Base-by-base conservation (phyloP, 2,329 filamentous ascomycete species). In the Neonectria punicea region DNA sequence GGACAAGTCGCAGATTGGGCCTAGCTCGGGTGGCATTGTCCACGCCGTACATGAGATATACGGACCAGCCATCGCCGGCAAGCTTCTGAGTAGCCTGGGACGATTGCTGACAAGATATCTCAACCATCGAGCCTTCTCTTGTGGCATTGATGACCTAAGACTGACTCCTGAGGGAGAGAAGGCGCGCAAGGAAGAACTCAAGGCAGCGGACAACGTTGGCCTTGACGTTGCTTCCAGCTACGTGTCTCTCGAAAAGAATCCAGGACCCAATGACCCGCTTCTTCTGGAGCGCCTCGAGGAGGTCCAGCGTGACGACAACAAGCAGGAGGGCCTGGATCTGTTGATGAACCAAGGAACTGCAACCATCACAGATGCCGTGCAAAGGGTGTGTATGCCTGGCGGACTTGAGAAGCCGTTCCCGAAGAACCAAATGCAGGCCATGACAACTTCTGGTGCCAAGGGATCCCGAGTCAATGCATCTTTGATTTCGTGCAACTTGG, bases 371-470 rank as follows among this genome's bases (percentile, higher is more conserved):
- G 90, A 92, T 16, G 87, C 85, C 1, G 90, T 98, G 49, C 97
- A 94, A 10, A 85, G 85, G 51, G 87, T 88, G 2, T 97, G 94
- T 79, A 86, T 99, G 70, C 96, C 96, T 0, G 81, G 83, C 20
- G 93, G 93, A 46, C 87, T 99, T 30, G 90, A 93, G 74, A 99
- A 98, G 81, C 89, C 92, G 8, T 99, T 99, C 80, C 96, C 96
- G 1, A 92, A 91, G 76, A 99, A 99, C 76, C 95, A 98, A 81
- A 99, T 99, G 95, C 96, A 99, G 84, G 90, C 93, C 70, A 99
- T 99, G 96, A 99, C 96, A 22, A 92, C 91, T 14, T 98, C 96
- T 61, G 96, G 96, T 79, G 96, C 96, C 56, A 99, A 99, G 82
- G 96, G 96, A 77, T 92, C 89, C 59, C 85, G 88, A 74, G 96